Evolutionary conservation across 176 grass and related monocot species (phyloP).

Genomic region (Zea luxurians): DNA sequence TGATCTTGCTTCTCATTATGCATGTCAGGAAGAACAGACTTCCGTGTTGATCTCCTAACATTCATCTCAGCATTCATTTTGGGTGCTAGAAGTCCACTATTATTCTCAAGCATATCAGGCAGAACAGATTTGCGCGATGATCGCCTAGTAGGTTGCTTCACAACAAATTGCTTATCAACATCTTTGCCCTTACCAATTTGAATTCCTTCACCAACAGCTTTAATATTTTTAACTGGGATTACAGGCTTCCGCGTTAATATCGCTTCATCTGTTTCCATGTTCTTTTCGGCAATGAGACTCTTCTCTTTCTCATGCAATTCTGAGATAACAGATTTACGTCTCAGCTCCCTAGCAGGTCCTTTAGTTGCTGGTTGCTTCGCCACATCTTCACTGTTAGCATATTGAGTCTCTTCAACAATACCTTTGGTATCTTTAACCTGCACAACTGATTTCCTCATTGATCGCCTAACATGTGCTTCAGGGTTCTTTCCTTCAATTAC

Average conservation of each 20-base stretch:
- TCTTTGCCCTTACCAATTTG: neutral
- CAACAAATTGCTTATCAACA: constrained; percentile 5
- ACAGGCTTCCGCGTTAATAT: neutral
- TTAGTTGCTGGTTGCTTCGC: constrained; percentile 2
- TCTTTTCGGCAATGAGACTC: constrained; percentile 12
- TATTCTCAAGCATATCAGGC: neutral
- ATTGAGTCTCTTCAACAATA: neutral
- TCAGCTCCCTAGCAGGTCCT: no score
- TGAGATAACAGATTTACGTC: neutral
- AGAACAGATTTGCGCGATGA: constrained; percentile 31
- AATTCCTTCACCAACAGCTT: constrained; percentile 5
- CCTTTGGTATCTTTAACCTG: neutral
- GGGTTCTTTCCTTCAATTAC: constrained; percentile 5
- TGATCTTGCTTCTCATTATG: constrained; percentile 7
- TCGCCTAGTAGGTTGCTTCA: constrained; percentile 21
- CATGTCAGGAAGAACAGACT: constrained; percentile 24
- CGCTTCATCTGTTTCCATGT: neutral
- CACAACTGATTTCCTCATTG: neutral
- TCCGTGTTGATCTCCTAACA: constrained; percentile 15
- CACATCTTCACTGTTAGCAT: neutral
- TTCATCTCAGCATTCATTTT: constrained; percentile 13
- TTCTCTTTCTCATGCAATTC: neutral
- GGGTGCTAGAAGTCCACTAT: neutral
- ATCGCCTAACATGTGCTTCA: constrained; percentile 27
- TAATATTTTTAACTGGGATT: neutral